Base-by-base conservation (phyloP, 2,329 filamentous ascomycete genomes). In the Fusarium longipes region DNA sequence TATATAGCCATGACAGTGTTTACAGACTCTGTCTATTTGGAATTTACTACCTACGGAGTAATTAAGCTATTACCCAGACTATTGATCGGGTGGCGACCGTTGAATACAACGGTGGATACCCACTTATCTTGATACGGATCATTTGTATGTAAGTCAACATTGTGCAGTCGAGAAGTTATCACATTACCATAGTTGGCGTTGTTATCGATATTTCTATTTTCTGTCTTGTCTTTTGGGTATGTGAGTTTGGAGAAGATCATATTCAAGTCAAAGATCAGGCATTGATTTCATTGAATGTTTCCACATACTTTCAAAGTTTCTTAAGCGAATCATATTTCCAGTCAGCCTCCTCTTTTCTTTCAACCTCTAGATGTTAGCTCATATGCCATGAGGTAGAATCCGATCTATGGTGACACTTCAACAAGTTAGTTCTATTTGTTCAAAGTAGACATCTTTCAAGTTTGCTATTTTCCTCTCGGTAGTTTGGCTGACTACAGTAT, bases 31-130 rank as follows among this genome's bases (percentile, higher is more conserved):
- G 18, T 36, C 30, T 8, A 11, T 36, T 18, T 38, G 4, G 45
- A 14, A 48, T 48, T n/a, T 38, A 38, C 22, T 38, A 38, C 17
- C 24, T 45, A 29, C 20, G 18, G 9, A 18, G n/a, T 48, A 27
- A 36, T 22, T 15, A 6, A 33, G 18, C 18, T 33, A 17, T 27
- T 39, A 6, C 3, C 17, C 24, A n/a, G 18, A 38, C 27, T 50
- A 55, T 32, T 18, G n/a, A 32, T 38, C 12, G 11, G 22, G 44
- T 63, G 33, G 25, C 27, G 42, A 40, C 49, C 38, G 50, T 63
- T 63, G 33, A 27, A 38, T 25, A 50, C 24, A 49, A 48, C 18
- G 50, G 58, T 18, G 22, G 30, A 29, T 33, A 33, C 18, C 53
- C 49, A 57, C 48, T 22, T 12, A 12, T 22, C 43, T 12, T 15